These are phyloP conservation scores for Leccinum broughii DNA, from an alignment of 768 basidiomycete genomes.

Conservation along the genomic window DNA sequence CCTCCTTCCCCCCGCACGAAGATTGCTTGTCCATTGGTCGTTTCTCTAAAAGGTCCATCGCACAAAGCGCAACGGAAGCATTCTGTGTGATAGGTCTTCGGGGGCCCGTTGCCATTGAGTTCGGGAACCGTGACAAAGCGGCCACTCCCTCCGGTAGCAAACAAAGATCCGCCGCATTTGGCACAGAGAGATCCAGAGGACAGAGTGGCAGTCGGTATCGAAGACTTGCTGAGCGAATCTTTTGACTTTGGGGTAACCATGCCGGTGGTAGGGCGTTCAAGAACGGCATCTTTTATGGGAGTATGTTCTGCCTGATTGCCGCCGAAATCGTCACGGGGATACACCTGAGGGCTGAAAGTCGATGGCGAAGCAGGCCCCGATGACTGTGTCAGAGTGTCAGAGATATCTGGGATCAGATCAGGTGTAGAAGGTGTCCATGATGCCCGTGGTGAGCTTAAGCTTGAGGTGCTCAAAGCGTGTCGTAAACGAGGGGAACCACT, in stretches of 20 bases:
- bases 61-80: constrained; percentile 79
- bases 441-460: constrained; percentile 24
- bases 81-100: constrained; percentile 68
- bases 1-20: constrained; percentile 68
- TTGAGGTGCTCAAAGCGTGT: constrained; percentile 31
- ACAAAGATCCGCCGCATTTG: constrained; percentile 59
- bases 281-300: constrained; percentile 4
- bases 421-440: constrained; percentile 52
- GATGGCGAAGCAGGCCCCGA: constrained; percentile 56
- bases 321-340: constrained; percentile 13
- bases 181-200: constrained; percentile 52
- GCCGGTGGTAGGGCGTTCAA: constrained; percentile 19
- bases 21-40: constrained; percentile 59
- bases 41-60: constrained; percentile 61
- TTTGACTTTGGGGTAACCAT: constrained; percentile 32
- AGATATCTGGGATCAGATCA: constrained; percentile 59
- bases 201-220: constrained; percentile 33
- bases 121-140: constrained; percentile 74
- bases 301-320: constrained; percentile 10
- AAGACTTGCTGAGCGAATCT: constrained; percentile 26
- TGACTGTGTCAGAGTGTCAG: constrained; percentile 57
- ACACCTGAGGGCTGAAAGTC: constrained; percentile 34
- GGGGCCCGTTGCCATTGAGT: constrained; percentile 37
- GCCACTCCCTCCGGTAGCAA: constrained; percentile 56
- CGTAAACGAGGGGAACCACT: constrained; percentile 30